A percentile compares a stretch with the other conserved stretches of the same genome.
Evolutionary conservation across 352 stramenopile species (phyloP).

Genomic region (Pythium monospermum): DNA sequence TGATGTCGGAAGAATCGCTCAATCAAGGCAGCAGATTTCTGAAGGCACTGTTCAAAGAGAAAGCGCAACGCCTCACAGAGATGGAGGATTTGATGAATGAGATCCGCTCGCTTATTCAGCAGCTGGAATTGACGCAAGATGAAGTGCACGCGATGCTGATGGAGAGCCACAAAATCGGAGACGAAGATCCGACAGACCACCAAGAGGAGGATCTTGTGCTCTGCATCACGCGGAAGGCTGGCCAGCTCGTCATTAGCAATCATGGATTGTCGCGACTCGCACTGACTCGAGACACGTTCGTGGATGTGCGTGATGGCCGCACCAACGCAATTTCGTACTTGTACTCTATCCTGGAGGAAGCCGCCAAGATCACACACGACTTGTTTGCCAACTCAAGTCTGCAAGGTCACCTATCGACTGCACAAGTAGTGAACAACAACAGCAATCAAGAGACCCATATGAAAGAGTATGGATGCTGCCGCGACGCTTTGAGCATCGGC

Average conservation of each 20-base stretch:
- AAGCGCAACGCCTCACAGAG: conserved; percentile 48
- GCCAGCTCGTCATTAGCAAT: conserved; percentile 40
- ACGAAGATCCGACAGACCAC: too few species aligned
- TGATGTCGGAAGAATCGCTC: conserved; percentile 22
- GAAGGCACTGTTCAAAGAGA: conserved; percentile 51
- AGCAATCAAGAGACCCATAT: conserved; percentile 18
- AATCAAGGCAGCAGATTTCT: conserved; percentile 39
- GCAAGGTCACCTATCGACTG: conserved; percentile 3
- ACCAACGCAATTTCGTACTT: conserved; percentile 36
- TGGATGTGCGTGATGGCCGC: conserved; percentile 38
- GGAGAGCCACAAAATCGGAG: background rate
- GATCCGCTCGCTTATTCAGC: conserved; percentile 36
- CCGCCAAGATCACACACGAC: conserved; percentile 29
- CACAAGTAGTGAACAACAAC: background rate
- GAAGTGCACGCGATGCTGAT: conserved; percentile 28
- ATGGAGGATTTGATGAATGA: conserved; percentile 37
- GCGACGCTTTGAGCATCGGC: conserved; percentile 28
- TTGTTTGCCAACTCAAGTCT: conserved; percentile 10
- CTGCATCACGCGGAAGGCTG: conserved; percentile 41
- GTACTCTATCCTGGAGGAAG: conserved; percentile 50
- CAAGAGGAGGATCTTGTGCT: conserved; percentile 9
- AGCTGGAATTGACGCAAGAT: conserved; percentile 39
- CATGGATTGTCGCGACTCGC: conserved; percentile 27
- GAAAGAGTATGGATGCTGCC: conserved; percentile 23
- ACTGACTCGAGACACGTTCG: conserved; percentile 22